Evolutionary conservation across 306 rosid genomes (phyloP), one percentile per base, ranked within the genome.

Genomic region (Cucurbita maxima): DNA sequence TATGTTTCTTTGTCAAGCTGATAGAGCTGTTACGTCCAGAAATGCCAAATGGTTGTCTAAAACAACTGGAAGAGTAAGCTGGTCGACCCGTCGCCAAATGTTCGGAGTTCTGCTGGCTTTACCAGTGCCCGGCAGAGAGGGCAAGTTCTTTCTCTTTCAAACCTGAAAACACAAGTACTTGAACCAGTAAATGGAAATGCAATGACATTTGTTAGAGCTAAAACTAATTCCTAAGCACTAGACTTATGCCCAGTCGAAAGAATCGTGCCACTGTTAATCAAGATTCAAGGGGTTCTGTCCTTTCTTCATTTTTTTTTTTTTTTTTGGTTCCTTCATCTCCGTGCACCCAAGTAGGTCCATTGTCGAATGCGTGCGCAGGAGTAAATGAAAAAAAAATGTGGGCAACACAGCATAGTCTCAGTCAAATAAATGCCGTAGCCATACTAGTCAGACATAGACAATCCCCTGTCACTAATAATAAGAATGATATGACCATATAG

Each of bases 131-230:
- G 79, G 86, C 98, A 94, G 36, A 90, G 69, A 52, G 98, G 98
- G 83, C 98, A 90, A 63, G 96, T 90, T 75, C 97, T 79, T 79
- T 87, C 97, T 82, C 98, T 89, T 78, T 90, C 98, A 78, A 94
- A 87, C 98, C 97, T 94, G 87, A 81, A 80, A 82, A 81, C 22
- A 59, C 15, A 47, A 73, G 79, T 10, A 61, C 4, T 30, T 44
- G 30, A 54, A 56, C 43, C 70, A 16, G 59, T 70, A 10, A 70
- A 25, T 14, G 56, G 5, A 47, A 47, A 41, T 25, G 20, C 20
- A 22, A 45, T 64, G 53, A 43, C 53, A n/a, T 41, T n/a, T 44
- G 71, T 14, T 19, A 45, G 56, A 67, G 56, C 54, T 12, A 40
- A 45, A 19, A 45, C 34, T 22, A 45, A 45, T 45, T 44, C 56